These are phyloP conservation scores for Raphanus hybrid DNA, from an alignment of 441 rosid genomes.

Conservation along the genomic window DNA sequence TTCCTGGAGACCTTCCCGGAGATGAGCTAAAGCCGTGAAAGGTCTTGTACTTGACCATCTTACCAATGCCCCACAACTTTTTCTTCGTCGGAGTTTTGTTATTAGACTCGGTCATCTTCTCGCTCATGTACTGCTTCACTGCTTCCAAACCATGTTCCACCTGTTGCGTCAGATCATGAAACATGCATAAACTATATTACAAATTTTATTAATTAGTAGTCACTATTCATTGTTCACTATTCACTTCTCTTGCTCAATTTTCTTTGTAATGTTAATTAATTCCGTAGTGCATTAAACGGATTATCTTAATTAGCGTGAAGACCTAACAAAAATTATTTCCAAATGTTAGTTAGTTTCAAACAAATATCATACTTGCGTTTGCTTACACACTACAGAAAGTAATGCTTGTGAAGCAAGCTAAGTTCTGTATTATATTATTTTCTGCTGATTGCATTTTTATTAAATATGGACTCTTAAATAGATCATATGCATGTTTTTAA, in stretches of 20 bases:
- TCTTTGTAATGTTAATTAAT: not conserved
- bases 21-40: constrained; percentile 50
- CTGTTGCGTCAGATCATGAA: constrained; percentile 24
- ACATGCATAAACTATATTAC: not conserved
- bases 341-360: not conserved
- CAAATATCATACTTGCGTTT: not conserved
- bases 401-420: constrained; percentile 19
- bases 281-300: not conserved
- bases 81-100: constrained; percentile 50
- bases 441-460: not conserved
- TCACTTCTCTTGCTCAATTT: not conserved
- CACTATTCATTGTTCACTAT: no score
- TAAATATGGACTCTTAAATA: not conserved
- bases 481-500: not conserved
- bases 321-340: not conserved
- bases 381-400: not conserved
- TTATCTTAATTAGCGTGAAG: not conserved
- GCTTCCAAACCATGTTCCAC: constrained; percentile 58
- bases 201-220: not conserved
- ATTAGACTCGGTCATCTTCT: constrained; percentile 58
- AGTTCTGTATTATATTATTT: not conserved
- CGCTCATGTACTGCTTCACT: constrained; percentile 67
- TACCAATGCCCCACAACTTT: constrained; percentile 69
- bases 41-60: constrained; percentile 62
- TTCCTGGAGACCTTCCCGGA: constrained; percentile 40